Evolutionary conservation across 139 green algal species (phyloP), one percentile per base, ranked within the genome.

Genomic region (Haematococcus sp.): DNA sequence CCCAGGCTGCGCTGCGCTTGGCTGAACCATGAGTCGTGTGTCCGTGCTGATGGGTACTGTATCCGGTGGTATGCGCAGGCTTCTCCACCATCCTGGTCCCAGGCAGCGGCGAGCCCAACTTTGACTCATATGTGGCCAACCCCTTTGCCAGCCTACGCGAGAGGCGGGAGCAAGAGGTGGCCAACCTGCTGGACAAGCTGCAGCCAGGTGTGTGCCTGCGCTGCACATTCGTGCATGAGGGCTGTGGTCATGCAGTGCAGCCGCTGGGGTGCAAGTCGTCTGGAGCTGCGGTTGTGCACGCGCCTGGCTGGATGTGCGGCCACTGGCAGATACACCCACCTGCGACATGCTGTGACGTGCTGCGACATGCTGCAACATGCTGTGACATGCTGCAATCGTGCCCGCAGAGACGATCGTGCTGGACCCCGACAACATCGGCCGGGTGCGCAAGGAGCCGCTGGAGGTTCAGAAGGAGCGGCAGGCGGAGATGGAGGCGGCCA

Each of bases 61-160:
- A n/a, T n/a, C n/a, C n/a, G n/a, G n/a, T n/a, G n/a, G n/a, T n/a
- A n/a, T n/a, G n/a, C 13, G 78, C 40, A 49, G 40, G 85, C 17
- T 20, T 93, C 4, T 81, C 68, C 67, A 93, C 83, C 30, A 84
- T 99, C 63, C 82, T 99, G n/a, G 88, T 99, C 2, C 95, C 95
- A 3, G 94, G 95, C 33, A 77, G 85, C 20, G 96, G 96, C 4
- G 95, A 99, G 86, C 92, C 96, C 31, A 98, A 99, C 91, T 98
- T 93, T 80, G 96, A 99, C 87, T 93, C 91, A 3, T 94, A 92
- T 33, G 94, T 98, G 67, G 95, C 90, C 16, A 94, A 98, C 83
- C 95, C 95, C 20, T 98, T 90, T 83, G 78, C 92, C 63, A 90
- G 71, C n/a, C 75, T 70, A 35, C 87, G 87, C 64, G 88, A 95